These are phyloP conservation scores for Saussurea involucrata DNA, from an alignment of 129 eudicot genomes.

Conservation along the genomic window DNA sequence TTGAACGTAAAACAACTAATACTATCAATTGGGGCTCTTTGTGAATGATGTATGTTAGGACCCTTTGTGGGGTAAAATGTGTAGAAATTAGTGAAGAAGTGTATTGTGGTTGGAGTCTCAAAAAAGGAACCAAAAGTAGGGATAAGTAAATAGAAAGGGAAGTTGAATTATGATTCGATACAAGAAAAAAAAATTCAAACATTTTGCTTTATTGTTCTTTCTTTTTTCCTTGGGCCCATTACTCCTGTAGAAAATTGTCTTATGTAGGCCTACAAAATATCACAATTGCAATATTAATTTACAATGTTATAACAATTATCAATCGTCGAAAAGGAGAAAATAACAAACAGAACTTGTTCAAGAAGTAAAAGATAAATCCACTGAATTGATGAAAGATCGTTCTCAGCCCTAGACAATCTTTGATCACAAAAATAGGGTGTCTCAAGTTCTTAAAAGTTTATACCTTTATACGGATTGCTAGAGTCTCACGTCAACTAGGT, in stretches of 20 bases:
- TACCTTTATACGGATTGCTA: constrained; percentile 3
- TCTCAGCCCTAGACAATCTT: neutral
- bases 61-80: constrained; percentile 24
- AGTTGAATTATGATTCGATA: constrained; percentile 22
- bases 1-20: neutral
- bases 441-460: constrained; percentile 6
- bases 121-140: constrained; percentile 29
- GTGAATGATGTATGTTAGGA: constrained; percentile 3
- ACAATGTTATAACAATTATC: constrained; percentile 1
- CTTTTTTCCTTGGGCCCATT: constrained; percentile 28
- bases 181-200: neutral
- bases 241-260: constrained; percentile 20
- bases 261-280: neutral
- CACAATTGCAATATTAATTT: constrained; percentile 16
- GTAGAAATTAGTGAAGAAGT: constrained; percentile 15
- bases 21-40: neutral
- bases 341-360: neutral
- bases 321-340: neutral
- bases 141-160: constrained; percentile 40
- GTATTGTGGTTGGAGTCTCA: constrained; percentile 28
- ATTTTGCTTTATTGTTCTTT: constrained; percentile 28
- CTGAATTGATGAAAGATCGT: constrained; percentile 14
- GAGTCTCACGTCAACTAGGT: neutral
- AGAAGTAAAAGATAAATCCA: neutral
- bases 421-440: constrained; percentile 1